Base-by-base conservation (phyloP, 768 basidiomycete genomes). In the Lentinula aciculospora region DNA sequence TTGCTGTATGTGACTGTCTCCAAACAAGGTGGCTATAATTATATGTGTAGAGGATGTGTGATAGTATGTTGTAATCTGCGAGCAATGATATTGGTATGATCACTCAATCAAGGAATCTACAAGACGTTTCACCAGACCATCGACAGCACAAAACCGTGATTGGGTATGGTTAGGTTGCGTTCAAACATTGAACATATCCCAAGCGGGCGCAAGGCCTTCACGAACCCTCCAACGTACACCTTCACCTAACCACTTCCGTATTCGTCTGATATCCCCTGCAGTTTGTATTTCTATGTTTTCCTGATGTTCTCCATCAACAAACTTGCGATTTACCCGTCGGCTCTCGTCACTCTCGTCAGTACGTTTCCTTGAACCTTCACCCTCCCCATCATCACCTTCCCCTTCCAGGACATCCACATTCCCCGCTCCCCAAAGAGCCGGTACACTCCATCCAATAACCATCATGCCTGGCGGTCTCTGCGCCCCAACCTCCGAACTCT, bases 401-500 rank as follows among this genome's bases (percentile, higher is more conserved):
- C 82, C 81, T 59, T 90, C 88, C 48, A 97, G 73, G 2, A 95
- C 81, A 9, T 74, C 75, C 23, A 88, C 78, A 62, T 93, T 84
- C 0, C 93, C 92, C 55, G 71, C 65, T 0, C 82, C 85, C 69
- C 89, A 86, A 45, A 98, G 71, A 37, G 89, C 85, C 61, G 94
- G 68, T 9, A 89, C 88, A 2, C 87, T 80, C 95, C 95, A 99
- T 2, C 97, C 97, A 63, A 99, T 79, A 29, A 98, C 79, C 68
- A 98, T 89, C 90, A 99, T 94, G 8, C 94, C 97, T 0, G 97
- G 97, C 17, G 95, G 94, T 34, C 95, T 74, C 69, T 98, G 94
- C 64, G 92, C 89, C 7, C 89, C 93, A 1, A 80, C 54, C n/a
- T 53, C 51, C 1, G 54, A 73, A 60, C 80, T 82, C 57, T 87